Base-by-base conservation (phyloP, 805 yeast species). In the Scheffersomyces coipomensis region DNA sequence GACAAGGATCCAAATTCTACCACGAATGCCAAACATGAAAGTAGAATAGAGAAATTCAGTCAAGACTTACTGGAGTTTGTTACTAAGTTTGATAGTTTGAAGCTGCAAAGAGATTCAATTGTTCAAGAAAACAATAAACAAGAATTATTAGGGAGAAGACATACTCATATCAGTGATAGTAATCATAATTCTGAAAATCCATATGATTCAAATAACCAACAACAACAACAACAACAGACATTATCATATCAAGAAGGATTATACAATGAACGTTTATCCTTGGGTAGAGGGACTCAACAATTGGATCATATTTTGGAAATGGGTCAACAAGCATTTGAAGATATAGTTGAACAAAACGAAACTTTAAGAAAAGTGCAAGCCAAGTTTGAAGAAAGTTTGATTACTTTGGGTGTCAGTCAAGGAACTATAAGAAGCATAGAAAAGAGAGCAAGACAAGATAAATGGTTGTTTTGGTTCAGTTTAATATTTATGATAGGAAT, bases 281-380 rank as follows among this genome's bases (percentile, higher is more conserved):
- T 85, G 26, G 73, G 75, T 23, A 69, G 86, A 40, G 89, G 96
- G 0, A 81, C 85, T 30, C 81, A 81, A 39, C 96, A 88, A 56
- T 66, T 93, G 44, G 99, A 93, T 57, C 88, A 87, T 47, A 88
- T 93, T 30, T 60, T 93, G 31, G 97, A 87, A 53, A 85, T 88
- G 83, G 98, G 97, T 2, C 79, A 85, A 44, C 75, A 76, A 35
- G 88, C 96, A 2, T 78, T 88, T 47, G 95, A 86, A 36, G 96
- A 90, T 55, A 69, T 93, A 17, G 84, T 85, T 15, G 89, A 84
- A 34, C 97, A 93, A 57, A 87, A 88, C 59, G 84, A 83, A 52
- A 73, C 83, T 21, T 71, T 91, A 40, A 67, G 74, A 40, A 69
- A 70, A 42, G 72, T 91, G 22, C 88, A 84, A 47, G 63, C 71